These are phyloP conservation scores for Pichia sp. DNA, from an alignment of 1,139 yeast species.

Conservation along the genomic window DNA sequence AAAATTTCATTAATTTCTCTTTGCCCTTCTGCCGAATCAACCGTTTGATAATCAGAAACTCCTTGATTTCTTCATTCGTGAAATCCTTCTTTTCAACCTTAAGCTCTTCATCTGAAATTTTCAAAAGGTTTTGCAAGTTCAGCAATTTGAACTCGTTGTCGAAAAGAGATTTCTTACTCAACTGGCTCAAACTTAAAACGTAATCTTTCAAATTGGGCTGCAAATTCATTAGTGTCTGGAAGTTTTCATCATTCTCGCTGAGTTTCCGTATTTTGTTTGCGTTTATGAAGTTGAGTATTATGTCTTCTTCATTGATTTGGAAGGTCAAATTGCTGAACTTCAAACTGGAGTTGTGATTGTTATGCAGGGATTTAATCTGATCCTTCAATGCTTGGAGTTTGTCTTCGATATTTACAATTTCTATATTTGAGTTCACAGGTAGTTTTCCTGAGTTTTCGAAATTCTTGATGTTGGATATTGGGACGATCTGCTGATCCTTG, in stretches of 20 bases:
- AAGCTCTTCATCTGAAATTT: constrained; percentile 33
- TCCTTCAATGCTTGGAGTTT: constrained; percentile 29
- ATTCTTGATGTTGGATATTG: constrained; percentile 56
- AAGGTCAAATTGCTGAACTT: constrained; percentile 44
- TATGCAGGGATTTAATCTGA: constrained; percentile 32
- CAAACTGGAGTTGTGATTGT: constrained; percentile 39
- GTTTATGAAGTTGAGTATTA: constrained; percentile 70
- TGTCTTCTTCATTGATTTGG: constrained; percentile 66
- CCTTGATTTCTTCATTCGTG: constrained; percentile 42
- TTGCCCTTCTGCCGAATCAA: constrained; percentile 67
- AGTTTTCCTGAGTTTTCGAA: constrained; percentile 31
- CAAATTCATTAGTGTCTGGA: constrained; percentile 18
- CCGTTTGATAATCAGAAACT: constrained; percentile 53
- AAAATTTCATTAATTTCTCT: constrained; percentile 57
- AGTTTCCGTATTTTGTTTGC: constrained; percentile 37
- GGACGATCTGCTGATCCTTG: constrained; percentile 49
- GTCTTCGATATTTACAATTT: constrained; percentile 40
- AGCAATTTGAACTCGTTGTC: constrained; percentile 18
- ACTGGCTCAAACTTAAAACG: constrained; percentile 22
- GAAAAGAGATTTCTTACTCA: constrained; percentile 24
- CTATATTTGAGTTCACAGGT: constrained; percentile 65
- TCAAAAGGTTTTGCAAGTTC: constrained; percentile 36
- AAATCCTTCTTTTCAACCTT: constrained; percentile 23
- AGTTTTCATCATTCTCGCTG: constrained; percentile 31
- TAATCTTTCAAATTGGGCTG: constrained; percentile 24